A percentile compares a stretch with the other conserved stretches of the same genome.
These are phyloP conservation scores for Phylloboletellus chloephorus DNA, from an alignment of 1,284 basidiomycete species.

Conservation along the genomic window DNA sequence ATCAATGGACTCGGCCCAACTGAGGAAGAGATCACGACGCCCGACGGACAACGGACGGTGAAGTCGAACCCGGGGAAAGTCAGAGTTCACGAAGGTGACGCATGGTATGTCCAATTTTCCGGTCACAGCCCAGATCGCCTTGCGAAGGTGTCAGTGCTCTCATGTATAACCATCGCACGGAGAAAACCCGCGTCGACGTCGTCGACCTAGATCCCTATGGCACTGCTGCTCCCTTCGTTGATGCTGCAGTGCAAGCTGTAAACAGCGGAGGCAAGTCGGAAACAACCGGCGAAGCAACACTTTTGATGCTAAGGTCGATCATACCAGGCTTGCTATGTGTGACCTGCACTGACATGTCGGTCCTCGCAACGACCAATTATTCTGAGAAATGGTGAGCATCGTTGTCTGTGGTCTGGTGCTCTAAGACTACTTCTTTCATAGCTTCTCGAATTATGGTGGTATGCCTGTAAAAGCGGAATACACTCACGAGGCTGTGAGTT, in stretches of 20 bases:
- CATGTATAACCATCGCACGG: constrained; percentile 86
- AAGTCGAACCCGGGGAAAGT: constrained; percentile 50
- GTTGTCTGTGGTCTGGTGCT: neutral
- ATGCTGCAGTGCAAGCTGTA: constrained; percentile 91
- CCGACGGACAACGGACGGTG: constrained; percentile 16
- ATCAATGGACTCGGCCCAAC: constrained; percentile 73
- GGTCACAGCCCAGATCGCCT: neutral
- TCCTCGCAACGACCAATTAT: constrained; percentile 91
- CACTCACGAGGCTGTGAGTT: constrained; percentile 82
- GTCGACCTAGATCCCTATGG: constrained; percentile 98
- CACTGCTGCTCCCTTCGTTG: constrained; percentile 94
- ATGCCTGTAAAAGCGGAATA: constrained; percentile 88
- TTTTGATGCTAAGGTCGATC: constrained; percentile 4
- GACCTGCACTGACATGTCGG: constrained; percentile 94
- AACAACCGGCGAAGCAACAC: neutral
- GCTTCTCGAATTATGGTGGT: constrained; percentile 96
- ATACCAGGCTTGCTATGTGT: constrained; percentile 77
- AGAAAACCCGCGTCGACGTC: constrained; percentile 78
- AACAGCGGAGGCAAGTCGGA: constrained; percentile 70
- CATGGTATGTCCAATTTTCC: constrained; percentile 55
- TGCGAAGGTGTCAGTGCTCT: constrained; percentile 52
- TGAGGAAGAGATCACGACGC: constrained; percentile 16
- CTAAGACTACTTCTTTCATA: constrained; percentile 29
- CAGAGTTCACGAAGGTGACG: constrained; percentile 84
- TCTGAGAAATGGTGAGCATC: constrained; percentile 88